Evolutionary conservation across 192 early-diverging fungal genomes (phyloP).

Genomic region (Umbelopsis ramanniana): DNA sequence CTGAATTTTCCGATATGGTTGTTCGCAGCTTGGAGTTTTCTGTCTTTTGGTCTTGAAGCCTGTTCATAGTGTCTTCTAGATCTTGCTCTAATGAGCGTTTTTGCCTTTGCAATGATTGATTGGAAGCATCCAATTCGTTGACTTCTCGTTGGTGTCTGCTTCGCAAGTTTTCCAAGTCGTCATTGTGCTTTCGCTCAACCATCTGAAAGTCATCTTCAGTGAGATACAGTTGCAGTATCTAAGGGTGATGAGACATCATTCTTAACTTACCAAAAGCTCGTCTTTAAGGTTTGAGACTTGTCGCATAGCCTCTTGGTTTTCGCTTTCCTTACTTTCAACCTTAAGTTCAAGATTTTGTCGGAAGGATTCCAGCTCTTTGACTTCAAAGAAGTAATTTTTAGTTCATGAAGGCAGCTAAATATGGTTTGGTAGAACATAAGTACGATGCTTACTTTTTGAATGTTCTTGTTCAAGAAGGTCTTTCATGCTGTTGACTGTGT

Average conservation of each 20-base stretch:
- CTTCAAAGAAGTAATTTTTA: slow-evolving; percentile 13
- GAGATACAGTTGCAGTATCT: background rate
- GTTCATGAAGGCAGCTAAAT: background rate
- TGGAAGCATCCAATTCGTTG: slow-evolving; percentile 37
- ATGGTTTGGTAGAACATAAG: background rate
- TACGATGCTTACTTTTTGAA: slow-evolving; percentile 38
- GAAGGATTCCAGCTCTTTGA: slow-evolving; percentile 46
- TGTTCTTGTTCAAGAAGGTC: slow-evolving; percentile 55
- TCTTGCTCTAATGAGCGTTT: slow-evolving; percentile 35
- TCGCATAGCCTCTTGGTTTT: slow-evolving; percentile 52
- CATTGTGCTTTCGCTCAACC: slow-evolving; percentile 44
- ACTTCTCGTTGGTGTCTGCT: slow-evolving; percentile 38
- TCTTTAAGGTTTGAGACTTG: slow-evolving; percentile 48
- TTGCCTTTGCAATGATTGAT: slow-evolving; percentile 42
- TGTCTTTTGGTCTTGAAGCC: slow-evolving; percentile 39
- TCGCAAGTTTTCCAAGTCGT: slow-evolving; percentile 31
- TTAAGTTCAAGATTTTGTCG: slow-evolving; percentile 52
- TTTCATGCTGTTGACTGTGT: slow-evolving; percentile 53
- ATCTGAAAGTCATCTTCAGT: slow-evolving; percentile 29
- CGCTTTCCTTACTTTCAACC: slow-evolving; percentile 66
- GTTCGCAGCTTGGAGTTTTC: slow-evolving; percentile 48
- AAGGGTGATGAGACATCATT: background rate
- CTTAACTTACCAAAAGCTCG: slow-evolving; percentile 31
- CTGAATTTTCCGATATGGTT: slow-evolving; percentile 56
- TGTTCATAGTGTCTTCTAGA: slow-evolving; percentile 32